A percentile compares a stretch with the other conserved stretches of the same genome.
These are phyloP conservation scores for Linnemannia elongata DNA, from an alignment of 192 early-diverging fungal species.

Conservation along the genomic window DNA sequence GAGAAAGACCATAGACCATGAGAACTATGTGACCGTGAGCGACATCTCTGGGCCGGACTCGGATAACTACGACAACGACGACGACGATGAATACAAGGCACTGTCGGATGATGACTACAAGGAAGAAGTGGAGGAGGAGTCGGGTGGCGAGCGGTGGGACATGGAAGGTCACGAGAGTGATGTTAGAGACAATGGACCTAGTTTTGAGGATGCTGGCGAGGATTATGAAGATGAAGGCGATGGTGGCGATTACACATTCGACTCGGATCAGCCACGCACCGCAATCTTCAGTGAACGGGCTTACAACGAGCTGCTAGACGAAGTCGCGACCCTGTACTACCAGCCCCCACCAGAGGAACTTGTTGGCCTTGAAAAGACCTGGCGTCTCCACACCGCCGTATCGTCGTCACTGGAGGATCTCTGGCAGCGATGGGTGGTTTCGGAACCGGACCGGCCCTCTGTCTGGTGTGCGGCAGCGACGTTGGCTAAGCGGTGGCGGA, in stretches of 20 bases:
- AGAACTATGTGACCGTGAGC: not conserved
- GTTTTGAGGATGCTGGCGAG: not conserved
- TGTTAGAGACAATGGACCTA: not conserved
- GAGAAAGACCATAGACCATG: not conserved
- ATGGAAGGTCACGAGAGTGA: no score
- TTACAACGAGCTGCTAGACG: not conserved
- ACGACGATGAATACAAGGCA: not conserved
- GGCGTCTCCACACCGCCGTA: not conserved
- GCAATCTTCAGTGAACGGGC: not conserved
- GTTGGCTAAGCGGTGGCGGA: not conserved
- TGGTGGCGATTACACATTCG: not conserved
- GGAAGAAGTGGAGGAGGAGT: not conserved
- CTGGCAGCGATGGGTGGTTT: conserved; percentile 1
- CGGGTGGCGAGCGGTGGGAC: no score
- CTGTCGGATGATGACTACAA: not conserved
- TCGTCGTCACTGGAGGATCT: not conserved
- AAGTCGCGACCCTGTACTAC: not conserved
- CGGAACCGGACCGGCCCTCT: not conserved
- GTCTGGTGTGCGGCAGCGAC: not conserved
- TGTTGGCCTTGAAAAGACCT: not conserved
- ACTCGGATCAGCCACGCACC: not conserved
- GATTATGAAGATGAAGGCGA: not conserved
- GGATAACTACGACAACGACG: not conserved
- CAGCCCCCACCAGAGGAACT: not conserved
- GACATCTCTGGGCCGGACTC: not conserved